phyloP scores from a whole-genome alignment of 2,329 filamentous ascomycete species.

The Aspergillus flavus region DNA sequence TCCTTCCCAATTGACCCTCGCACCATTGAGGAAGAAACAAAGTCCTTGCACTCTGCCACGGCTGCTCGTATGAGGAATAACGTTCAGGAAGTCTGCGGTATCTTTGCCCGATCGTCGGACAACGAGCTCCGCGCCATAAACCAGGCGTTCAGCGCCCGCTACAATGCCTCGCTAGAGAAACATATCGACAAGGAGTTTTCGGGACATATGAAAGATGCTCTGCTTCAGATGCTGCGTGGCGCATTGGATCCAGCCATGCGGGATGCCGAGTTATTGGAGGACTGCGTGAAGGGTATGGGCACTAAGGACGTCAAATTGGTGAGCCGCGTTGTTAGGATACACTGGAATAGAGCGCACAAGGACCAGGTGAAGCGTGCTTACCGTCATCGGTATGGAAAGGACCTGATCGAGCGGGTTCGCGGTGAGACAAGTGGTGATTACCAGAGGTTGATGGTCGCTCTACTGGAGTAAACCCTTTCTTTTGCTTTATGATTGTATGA shows the following conservation, averaged over 20 bases:
- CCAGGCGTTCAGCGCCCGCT: slow-evolving; percentile 72
- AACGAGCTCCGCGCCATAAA: slow-evolving; percentile 81
- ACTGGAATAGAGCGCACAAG: slow-evolving; percentile 80
- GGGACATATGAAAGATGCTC: slow-evolving; percentile 86
- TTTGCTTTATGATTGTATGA: background rate
- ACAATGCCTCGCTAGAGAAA: slow-evolving; percentile 69
- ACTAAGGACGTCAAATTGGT: slow-evolving; percentile 84
- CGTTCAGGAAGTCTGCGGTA: slow-evolving; percentile 65
- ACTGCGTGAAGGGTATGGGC: slow-evolving; percentile 81
- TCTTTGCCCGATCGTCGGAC: slow-evolving; percentile 75
- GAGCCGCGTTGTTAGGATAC: slow-evolving; percentile 73
- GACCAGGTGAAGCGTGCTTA: slow-evolving; percentile 79
- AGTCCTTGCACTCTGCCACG: slow-evolving; percentile 75
- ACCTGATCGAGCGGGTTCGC: slow-evolving; percentile 69
- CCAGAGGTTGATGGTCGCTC: slow-evolving; percentile 71
- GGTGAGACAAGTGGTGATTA: slow-evolving; percentile 88
- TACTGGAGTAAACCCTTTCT: slow-evolving; percentile 44
- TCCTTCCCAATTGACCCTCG: slow-evolving; percentile 71
- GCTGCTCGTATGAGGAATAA: slow-evolving; percentile 63
- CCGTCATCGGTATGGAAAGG: slow-evolving; percentile 67
- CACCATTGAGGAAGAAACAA: slow-evolving; percentile 74
- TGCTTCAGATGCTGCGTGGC: slow-evolving; percentile 75
- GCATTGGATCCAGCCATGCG: slow-evolving; percentile 81
- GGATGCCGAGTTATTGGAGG: slow-evolving; percentile 80
- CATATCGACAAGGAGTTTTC: slow-evolving; percentile 82